Conservation (phyloP, 805 yeast genomes). For the Komagataella kurtzmanii region DNA sequence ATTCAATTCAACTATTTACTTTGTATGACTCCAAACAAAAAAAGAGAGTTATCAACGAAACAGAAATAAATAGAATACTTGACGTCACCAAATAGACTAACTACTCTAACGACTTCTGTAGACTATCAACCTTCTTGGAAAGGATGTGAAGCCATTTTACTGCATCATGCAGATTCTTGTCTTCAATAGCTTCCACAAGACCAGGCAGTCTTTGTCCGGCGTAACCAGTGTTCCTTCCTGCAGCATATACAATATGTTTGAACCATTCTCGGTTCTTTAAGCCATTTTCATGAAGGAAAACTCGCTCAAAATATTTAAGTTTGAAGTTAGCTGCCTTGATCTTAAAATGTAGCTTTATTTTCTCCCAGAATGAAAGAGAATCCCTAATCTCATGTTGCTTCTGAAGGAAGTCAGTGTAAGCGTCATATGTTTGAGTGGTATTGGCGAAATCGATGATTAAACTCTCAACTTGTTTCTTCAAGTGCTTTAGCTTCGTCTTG, state of each 20-base stretch:
- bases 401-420: constrained; percentile 7
- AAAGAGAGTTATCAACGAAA: not conserved
- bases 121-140: constrained; percentile 3
- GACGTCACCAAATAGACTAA: not conserved
- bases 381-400: constrained; percentile 10
- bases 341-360: constrained; percentile 12
- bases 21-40: not conserved
- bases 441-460: constrained; percentile 9
- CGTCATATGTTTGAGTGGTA: constrained; percentile 5
- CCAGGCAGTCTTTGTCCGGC: constrained; percentile 48
- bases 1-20: constrained; percentile 27
- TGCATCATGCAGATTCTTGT: constrained; percentile 21
- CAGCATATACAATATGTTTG: constrained; percentile 44
- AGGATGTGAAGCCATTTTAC: constrained; percentile 24
- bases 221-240: constrained; percentile 48
- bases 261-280: constrained; percentile 40
- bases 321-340: constrained; percentile 21
- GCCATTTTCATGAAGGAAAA: constrained; percentile 32
- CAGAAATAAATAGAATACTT: not conserved
- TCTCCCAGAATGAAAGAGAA: constrained; percentile 12
- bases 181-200: constrained; percentile 39
- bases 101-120: not conserved
- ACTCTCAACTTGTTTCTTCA: constrained; percentile 12
- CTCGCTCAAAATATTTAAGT: constrained; percentile 28
- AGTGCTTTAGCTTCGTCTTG: constrained; percentile 5